A percentile compares a stretch with the other conserved stretches of the same genome.
Evolutionary conservation across 805 yeast genomes (phyloP).

Genomic region (Blastobotrys peoriensis): DNA sequence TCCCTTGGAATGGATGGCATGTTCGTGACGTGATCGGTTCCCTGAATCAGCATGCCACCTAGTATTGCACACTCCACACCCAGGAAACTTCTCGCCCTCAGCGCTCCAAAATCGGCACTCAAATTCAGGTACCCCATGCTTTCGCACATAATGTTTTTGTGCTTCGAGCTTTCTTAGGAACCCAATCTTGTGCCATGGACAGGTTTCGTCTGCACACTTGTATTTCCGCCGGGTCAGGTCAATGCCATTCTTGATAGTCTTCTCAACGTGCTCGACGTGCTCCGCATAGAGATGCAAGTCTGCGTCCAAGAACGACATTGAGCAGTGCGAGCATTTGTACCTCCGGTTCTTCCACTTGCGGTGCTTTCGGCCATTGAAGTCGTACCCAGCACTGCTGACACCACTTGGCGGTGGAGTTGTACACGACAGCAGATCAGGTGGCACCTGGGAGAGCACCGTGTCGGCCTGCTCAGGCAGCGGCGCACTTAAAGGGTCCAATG

Average conservation of each 20-base stretch:
- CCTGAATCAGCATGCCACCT: slow-evolving; percentile 28
- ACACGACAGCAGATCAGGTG: background rate
- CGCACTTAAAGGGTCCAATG: no score
- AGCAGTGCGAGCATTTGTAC: slow-evolving; percentile 19
- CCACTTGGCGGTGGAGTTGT: slow-evolving; percentile 5
- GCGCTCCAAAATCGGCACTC: slow-evolving; percentile 26
- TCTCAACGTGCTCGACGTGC: slow-evolving; percentile 17
- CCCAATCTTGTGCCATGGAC: slow-evolving; percentile 25
- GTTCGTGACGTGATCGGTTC: slow-evolving; percentile 24
- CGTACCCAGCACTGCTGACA: slow-evolving; percentile 11
- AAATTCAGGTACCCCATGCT: slow-evolving; percentile 25
- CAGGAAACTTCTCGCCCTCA: slow-evolving; percentile 22
- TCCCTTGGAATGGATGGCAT: slow-evolving; percentile 22
- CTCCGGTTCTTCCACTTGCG: slow-evolving; percentile 18
- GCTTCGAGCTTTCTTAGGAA: slow-evolving; percentile 26
- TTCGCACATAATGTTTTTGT: slow-evolving; percentile 23
- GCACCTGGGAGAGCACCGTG: background rate
- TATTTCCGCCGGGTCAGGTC: slow-evolving; percentile 18
- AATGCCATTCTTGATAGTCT: slow-evolving; percentile 9
- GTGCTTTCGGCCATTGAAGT: slow-evolving; percentile 20
- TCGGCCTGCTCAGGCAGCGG: background rate
- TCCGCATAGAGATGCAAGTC: slow-evolving; percentile 17
- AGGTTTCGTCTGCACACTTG: slow-evolving; percentile 22
- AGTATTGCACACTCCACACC: slow-evolving; percentile 22
- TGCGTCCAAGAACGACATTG: slow-evolving; percentile 14